Evolutionary conservation across 441 rosid species (phyloP).

Genomic region (Mallotus japonicus): DNA sequence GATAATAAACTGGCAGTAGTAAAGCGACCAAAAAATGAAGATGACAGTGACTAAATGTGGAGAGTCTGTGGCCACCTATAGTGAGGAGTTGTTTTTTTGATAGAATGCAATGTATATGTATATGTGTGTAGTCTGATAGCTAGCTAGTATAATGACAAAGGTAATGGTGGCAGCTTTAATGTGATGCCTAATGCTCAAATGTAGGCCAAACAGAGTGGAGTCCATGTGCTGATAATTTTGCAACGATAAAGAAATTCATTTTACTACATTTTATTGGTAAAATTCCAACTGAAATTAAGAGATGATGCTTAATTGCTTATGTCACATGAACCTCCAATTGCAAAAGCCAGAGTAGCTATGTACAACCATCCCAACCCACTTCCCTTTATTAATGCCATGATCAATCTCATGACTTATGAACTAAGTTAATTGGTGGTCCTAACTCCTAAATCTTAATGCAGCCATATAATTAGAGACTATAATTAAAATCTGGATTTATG

Average conservation of each 20-base stretch:
- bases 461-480: too few relatives aligned
- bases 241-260: not conserved
- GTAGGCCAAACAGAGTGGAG: not conserved
- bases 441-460: too few relatives aligned
- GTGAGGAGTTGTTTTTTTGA: not conserved
- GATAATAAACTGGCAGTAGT: too few relatives aligned
- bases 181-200: not conserved
- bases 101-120: not conserved
- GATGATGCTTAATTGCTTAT: not conserved
- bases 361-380: too few relatives aligned
- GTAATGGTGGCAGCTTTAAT: not conserved
- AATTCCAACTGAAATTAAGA: not conserved
- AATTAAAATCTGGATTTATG: too few relatives aligned
- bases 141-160: not conserved
- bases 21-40: not conserved
- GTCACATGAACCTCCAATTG: not conserved
- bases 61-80: not conserved
- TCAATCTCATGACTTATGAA: too few relatives aligned
- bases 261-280: not conserved
- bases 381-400: too few relatives aligned
- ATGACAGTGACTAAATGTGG: not conserved
- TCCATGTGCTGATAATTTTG: not conserved
- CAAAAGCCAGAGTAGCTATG: too few relatives aligned
- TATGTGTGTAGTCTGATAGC: not conserved
- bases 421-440: too few relatives aligned